Evolutionary conservation across 768 basidiomycete species (phyloP), one percentile per base, ranked within the genome.

Genomic region (Russula brevipes): DNA sequence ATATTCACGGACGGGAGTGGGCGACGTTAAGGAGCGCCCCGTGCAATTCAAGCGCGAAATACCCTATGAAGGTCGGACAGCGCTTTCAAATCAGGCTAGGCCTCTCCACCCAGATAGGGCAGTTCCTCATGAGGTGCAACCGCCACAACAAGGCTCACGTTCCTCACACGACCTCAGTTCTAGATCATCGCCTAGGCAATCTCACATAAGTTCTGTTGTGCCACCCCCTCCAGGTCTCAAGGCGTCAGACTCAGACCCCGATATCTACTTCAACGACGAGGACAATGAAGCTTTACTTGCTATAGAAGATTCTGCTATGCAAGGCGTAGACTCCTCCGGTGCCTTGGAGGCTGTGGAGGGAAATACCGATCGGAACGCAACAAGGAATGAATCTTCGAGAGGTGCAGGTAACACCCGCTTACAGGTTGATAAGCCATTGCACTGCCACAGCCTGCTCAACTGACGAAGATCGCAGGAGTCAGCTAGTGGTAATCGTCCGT

Each of bases 221-320:
- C 42, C 35, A 51, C 24, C 24, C 14, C 24, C 45, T 35, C 24
- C 24, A 24, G 24, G 24, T 24, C 63, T 38, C 44, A 59, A 56
- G 24, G 42, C n/a, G 17, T 47, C 53, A 16, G 58, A 64, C 36
- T 55, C 62, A 16, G 66, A 53, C 53, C 50, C 65, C 64, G 60
- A 72, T 66, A 35, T 11, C 66, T 30, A 72, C 71, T 67, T 67
- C 70, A 46, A 59, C 30, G 51, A 56, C n/a, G 47, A 59, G 33
- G 63, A 64, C n/a, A 55, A 64, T 14, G 58, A 56, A 1, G 53
- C 35, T 5, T 24, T 60, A 44, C 38, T 66, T 57, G 57, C 51
- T 30, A 36, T 57, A 39, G 57, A 63, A 17, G 54, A 63, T 42
- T 30, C 53, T 38, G 24, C 24, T 35, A 24, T 59, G 35, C 42